Evolutionary conservation across 1,284 basidiomycete genomes (phyloP).

Genomic region (Pterula multifida): DNA sequence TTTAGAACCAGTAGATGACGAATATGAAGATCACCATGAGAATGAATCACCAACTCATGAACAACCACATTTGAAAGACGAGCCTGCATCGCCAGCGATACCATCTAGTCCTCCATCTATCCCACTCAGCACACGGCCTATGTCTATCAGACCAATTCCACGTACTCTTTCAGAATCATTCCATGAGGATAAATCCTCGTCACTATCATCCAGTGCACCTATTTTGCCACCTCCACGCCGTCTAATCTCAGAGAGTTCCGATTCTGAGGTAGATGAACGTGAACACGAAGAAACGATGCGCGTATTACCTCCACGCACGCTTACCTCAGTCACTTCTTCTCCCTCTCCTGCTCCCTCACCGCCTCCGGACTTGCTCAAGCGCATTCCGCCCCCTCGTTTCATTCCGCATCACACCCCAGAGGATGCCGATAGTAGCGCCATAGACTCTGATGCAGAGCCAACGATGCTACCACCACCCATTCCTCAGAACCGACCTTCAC

Average conservation of each 20-base stretch:
- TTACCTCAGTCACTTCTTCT: neutral
- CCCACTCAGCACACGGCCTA: neutral
- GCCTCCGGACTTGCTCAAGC: neutral
- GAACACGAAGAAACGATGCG: neutral
- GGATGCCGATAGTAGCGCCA: slow-evolving; percentile 9
- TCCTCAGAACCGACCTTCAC: neutral
- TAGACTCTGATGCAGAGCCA: slow-evolving; percentile 6
- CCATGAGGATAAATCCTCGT: neutral
- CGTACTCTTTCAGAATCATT: neutral
- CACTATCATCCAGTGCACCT: neutral
- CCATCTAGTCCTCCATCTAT: neutral
- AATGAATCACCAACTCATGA: neutral
- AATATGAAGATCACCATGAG: neutral
- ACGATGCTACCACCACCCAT: neutral
- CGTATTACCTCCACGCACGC: neutral
- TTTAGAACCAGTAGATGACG: neutral
- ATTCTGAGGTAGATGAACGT: neutral
- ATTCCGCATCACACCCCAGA: neutral
- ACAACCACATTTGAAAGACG: neutral
- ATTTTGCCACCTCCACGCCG: neutral
- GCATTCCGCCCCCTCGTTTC: neutral
- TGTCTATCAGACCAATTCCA: neutral
- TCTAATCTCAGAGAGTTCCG: neutral
- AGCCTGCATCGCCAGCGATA: neutral
- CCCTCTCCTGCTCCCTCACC: neutral